These are phyloP conservation scores for Juglanconis sp. DNA, from an alignment of 2,329 filamentous ascomycete genomes.

Conservation along the genomic window DNA sequence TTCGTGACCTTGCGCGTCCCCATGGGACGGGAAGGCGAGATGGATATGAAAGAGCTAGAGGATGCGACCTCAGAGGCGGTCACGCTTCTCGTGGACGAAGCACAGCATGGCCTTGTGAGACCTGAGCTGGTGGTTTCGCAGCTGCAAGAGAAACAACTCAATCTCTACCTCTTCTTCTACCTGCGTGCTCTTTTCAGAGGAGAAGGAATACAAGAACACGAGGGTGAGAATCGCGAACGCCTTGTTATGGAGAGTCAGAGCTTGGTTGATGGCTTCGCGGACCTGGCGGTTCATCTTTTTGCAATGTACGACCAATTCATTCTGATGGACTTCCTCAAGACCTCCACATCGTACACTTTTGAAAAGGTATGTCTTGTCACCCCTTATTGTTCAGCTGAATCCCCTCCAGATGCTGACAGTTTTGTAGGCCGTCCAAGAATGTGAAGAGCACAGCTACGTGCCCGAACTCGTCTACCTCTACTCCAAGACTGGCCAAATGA, in stretches of 20 bases:
- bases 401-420: conserved; percentile 18
- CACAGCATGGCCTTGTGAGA: conserved; percentile 80
- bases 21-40: conserved; percentile 62
- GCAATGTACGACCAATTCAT: conserved; percentile 76
- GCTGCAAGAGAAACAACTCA: conserved; percentile 63
- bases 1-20: conserved; percentile 86
- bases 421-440: conserved; percentile 65
- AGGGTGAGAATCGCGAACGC: conserved; percentile 52
- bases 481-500: conserved; percentile 91
- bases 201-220: conserved; percentile 56
- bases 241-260: conserved; percentile 58
- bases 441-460: conserved; percentile 76
- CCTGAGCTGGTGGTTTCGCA: conserved; percentile 76
- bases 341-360: conserved; percentile 83
- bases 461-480: conserved; percentile 94
- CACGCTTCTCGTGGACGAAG: conserved; percentile 82
- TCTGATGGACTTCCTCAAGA: conserved; percentile 82
- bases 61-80: conserved; percentile 80
- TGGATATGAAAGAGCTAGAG: conserved; percentile 69
- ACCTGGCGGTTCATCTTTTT: conserved; percentile 82
- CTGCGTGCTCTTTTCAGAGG: conserved; percentile 82
- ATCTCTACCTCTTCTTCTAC: conserved; percentile 88
- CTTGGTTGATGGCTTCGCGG: conserved; percentile 81
- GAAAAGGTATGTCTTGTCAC: conserved; percentile 53
- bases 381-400: background rate